Conservation (phyloP, 306 rosid genomes). For the Trichosanthes truncata region DNA sequence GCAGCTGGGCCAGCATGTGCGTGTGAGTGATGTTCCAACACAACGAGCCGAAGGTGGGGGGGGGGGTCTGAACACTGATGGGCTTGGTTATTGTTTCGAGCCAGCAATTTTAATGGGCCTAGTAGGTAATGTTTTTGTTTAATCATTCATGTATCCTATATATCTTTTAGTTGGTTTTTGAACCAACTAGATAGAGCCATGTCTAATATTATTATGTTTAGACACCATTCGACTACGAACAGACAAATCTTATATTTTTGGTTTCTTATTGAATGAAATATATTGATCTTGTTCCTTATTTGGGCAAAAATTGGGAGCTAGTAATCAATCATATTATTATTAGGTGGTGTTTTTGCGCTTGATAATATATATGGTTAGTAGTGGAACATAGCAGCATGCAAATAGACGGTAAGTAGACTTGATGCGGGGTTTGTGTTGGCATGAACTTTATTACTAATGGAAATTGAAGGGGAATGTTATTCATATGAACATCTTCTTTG, state of each 20-base stretch:
- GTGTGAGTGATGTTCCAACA: conserved; percentile 5
- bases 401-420: too few relatives aligned
- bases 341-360: too few relatives aligned
- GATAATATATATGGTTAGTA: too few relatives aligned
- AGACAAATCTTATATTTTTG: not conserved
- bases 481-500: too few relatives aligned
- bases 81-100: conserved; percentile 30
- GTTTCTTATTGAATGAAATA: not conserved
- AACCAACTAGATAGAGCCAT: not conserved
- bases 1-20: conserved; percentile 8
- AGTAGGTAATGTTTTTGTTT: conserved; percentile 4
- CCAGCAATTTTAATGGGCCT: conserved; percentile 13
- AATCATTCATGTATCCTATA: not conserved
- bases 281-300: not conserved
- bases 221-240: not conserved
- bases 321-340: too few relatives aligned
- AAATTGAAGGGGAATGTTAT: too few relatives aligned
- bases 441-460: too few relatives aligned
- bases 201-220: not conserved
- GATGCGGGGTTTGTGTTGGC: too few relatives aligned
- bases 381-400: too few relatives aligned
- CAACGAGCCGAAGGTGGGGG: conserved; percentile 6
- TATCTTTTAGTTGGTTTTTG: not conserved
- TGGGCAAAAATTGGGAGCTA: not conserved
- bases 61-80: conserved; percentile 8